Evolutionary conservation across 352 stramenopile genomes (phyloP).

Genomic region (Globisporangium radiosum): DNA sequence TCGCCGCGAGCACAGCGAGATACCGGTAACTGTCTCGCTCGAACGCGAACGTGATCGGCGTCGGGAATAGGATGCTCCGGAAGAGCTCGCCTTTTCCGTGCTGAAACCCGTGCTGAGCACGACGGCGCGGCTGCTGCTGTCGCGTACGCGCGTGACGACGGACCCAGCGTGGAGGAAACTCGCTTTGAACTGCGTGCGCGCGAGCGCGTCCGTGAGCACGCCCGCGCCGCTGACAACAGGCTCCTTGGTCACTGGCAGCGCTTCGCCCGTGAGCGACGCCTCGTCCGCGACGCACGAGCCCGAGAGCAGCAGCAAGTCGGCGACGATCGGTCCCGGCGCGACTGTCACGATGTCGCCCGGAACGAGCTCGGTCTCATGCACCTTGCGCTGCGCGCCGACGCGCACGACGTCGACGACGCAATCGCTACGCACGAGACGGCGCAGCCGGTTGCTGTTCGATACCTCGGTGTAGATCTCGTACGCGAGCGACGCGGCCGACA

Average conservation of each 20-base stretch:
- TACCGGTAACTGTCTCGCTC: conserved; percentile 63
- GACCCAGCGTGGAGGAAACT: conserved; percentile 57
- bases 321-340: conserved; percentile 46
- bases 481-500: conserved; percentile 52
- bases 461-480: conserved; percentile 68
- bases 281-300: conserved; percentile 67
- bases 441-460: conserved; percentile 51
- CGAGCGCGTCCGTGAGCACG: conserved; percentile 21
- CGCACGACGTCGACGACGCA: conserved; percentile 28
- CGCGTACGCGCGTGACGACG: conserved; percentile 13
- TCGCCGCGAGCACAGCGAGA: conserved; percentile 25
- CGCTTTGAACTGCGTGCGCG: conserved; percentile 31
- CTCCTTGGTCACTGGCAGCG: conserved; percentile 70
- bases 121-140: conserved; percentile 22
- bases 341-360: conserved; percentile 65
- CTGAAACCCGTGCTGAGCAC: conserved; percentile 53
- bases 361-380: conserved; percentile 54
- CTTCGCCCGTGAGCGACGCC: conserved; percentile 64
- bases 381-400: conserved; percentile 31
- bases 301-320: conserved; percentile 48
- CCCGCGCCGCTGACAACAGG: conserved; percentile 8
- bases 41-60: conserved; percentile 47
- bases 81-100: conserved; percentile 71
- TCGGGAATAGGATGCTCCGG: conserved; percentile 54
- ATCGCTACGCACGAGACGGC: conserved; percentile 40